A percentile compares a stretch with the other conserved stretches of the same genome.
Conservation (phyloP, 2,329 filamentous ascomycete genomes). For the Keithomyces neogunnii region DNA sequence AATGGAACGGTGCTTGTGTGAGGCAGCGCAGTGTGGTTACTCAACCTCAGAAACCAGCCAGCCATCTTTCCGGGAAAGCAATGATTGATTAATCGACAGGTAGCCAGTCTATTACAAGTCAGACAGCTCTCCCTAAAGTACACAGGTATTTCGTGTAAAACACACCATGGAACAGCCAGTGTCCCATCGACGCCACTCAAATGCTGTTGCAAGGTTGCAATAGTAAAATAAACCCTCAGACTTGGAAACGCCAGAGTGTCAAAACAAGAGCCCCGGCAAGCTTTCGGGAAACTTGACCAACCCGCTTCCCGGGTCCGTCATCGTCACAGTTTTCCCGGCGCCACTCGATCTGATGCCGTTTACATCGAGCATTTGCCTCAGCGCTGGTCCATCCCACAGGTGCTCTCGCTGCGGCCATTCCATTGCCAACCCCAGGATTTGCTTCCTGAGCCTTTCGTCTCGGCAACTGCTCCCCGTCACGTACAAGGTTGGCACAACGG, state of each 20-base stretch:
- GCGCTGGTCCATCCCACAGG: constrained; percentile 13
- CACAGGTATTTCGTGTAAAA: too few relatives aligned
- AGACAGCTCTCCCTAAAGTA: too few relatives aligned
- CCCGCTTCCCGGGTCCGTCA: neutral
- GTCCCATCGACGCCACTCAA: too few relatives aligned
- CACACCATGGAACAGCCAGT: too few relatives aligned
- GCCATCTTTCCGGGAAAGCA: too few relatives aligned
- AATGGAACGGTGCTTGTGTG: too few relatives aligned
- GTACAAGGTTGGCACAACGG: constrained; percentile 11
- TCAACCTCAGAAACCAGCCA: too few relatives aligned
- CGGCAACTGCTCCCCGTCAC: constrained; percentile 7
- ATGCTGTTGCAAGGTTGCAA: too few relatives aligned
- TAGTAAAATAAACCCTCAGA: too few relatives aligned
- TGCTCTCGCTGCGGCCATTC: constrained; percentile 11
- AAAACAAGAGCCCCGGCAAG: neutral
- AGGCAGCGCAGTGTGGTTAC: too few relatives aligned
- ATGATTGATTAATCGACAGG: too few relatives aligned
- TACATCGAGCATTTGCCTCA: constrained; percentile 7
- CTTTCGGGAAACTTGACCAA: neutral
- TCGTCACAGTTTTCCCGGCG: neutral
- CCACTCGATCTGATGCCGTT: constrained; percentile 1
- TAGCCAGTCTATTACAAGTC: too few relatives aligned
- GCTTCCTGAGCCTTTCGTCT: constrained; percentile 5
- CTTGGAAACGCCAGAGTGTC: neutral
- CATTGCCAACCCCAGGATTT: constrained; percentile 7